These are phyloP conservation scores for Cryphonectria parasitica DNA, from an alignment of 2,329 filamentous ascomycete species.

Conservation along the genomic window DNA sequence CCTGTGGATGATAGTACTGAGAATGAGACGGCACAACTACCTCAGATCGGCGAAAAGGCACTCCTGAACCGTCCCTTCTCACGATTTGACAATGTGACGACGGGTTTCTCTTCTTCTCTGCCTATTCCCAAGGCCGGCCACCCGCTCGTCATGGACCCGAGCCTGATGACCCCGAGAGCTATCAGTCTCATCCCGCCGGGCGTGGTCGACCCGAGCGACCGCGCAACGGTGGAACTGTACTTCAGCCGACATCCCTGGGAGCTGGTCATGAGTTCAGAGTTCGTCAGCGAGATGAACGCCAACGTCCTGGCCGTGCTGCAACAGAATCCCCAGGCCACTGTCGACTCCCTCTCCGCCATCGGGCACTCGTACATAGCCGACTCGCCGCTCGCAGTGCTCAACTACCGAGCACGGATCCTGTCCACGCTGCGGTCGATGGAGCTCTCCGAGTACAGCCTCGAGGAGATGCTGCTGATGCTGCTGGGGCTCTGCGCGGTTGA, in stretches of 20 bases:
- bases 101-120: not conserved
- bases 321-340: conserved; percentile 35
- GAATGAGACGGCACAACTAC: not conserved
- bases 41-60: not conserved
- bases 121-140: conserved; percentile 8
- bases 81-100: conserved; percentile 8
- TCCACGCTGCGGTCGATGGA: conserved; percentile 35
- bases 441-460: conserved; percentile 32
- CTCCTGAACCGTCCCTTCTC: not conserved
- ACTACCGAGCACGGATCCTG: conserved; percentile 37
- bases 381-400: conserved; percentile 33
- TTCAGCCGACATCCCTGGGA: conserved; percentile 38
- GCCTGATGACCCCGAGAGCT: conserved; percentile 2
- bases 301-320: conserved; percentile 38
- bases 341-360: conserved; percentile 37
- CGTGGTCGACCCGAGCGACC: conserved; percentile 34
- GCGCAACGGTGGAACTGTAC: conserved; percentile 37
- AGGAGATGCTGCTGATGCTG: conserved; percentile 36
- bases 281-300: conserved; percentile 40
- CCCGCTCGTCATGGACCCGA: conserved; percentile 17
- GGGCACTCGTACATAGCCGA: conserved; percentile 36
- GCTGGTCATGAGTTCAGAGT: conserved; percentile 37
- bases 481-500: conserved; percentile 38
- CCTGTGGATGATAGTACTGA: not conserved
- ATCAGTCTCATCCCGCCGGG: conserved; percentile 34